A percentile compares a stretch with the other conserved stretches of the same genome.
Evolutionary conservation across 352 stramenopile species (phyloP).

Genomic region (Globisporangium emineosum): DNA sequence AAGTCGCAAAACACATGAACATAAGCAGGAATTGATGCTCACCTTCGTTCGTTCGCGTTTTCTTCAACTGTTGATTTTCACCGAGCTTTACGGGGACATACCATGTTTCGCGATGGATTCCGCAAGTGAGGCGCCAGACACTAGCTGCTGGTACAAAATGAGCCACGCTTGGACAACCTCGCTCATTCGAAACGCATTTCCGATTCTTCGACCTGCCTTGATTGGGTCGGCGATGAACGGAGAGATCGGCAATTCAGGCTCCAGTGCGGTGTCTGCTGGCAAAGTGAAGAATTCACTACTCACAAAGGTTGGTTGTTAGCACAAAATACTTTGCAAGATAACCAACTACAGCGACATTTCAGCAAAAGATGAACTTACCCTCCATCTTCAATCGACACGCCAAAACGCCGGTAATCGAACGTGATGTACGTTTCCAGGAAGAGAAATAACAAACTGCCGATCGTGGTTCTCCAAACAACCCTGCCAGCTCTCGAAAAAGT

Average conservation of each 20-base stretch:
- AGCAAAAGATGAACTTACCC: constrained; percentile 36
- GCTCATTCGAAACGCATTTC: constrained; percentile 81
- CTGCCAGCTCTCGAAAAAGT: constrained; percentile 62
- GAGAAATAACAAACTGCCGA: constrained; percentile 71
- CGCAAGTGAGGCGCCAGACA: constrained; percentile 21
- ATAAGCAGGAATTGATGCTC: not conserved
- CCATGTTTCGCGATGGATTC: constrained; percentile 7
- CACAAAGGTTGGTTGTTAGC: not conserved
- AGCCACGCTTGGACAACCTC: constrained; percentile 54
- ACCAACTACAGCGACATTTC: not conserved
- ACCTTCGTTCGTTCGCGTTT: constrained; percentile 4
- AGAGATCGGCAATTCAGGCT: constrained; percentile 38
- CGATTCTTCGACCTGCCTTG: constrained; percentile 58
- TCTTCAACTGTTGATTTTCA: not conserved
- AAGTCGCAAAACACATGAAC: not conserved
- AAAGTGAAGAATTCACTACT: constrained; percentile 78
- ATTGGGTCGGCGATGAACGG: constrained; percentile 79
- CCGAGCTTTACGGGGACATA: not conserved
- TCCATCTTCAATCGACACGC: constrained; percentile 66
- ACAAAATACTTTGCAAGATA: not conserved
- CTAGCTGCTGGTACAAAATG: constrained; percentile 31
- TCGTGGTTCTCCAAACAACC: constrained; percentile 61
- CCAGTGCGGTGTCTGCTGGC: constrained; percentile 31
- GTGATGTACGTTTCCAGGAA: constrained; percentile 85
- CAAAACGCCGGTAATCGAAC: constrained; percentile 82